Evolutionary conservation across 2,329 filamentous ascomycete species (phyloP), one percentile per base, ranked within the genome.

Genomic region (Penicillium sp.): DNA sequence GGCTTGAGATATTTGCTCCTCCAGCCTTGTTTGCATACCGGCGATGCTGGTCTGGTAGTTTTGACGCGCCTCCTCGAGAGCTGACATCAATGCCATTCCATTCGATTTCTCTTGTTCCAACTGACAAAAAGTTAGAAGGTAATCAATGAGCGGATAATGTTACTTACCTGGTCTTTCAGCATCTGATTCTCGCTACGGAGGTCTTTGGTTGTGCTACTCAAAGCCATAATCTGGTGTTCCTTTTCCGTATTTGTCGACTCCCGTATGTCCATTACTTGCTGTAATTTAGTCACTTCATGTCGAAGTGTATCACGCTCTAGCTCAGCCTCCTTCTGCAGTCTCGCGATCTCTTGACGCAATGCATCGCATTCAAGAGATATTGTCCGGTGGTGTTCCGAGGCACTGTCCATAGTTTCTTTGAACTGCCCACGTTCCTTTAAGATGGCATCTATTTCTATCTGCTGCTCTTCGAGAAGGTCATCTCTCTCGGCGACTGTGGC

Each of bases 401-500:
- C 26, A 63, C 47, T 18, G 63, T 54, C 5, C 2, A 54, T 6
- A 9, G 55, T 56, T 63, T 58, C 50, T 35, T 54, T 40, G 8
- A 58, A 40, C 20, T 49, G 9, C 3, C 38, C 26, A n/a, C 47
- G 65, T 40, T 67, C 62, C 28, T 58, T 58, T 55, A 52, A 59
- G n/a, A 66, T 58, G 16, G 54, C 47, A 43, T 62, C 61, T 4
- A 76, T 55, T 24, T 72, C 62, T 46, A 74, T 68, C 24, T 77
- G 70, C 12, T 75, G 61, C 42, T 75, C 71, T 24, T 78, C 75
- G 4, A 79, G 54, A 5, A 69, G 66, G 55, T 80, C 77, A 30
- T 79, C 74, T 56, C 75, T 78, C 20, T 72, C 73, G 1, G 76
- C 75, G 4, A 76, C 57, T 7, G 65, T 71, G 40, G 77, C 72